Evolutionary conservation across 169 alveolate species (phyloP), one percentile per base, ranked within the genome.

Genomic region (Plasmodium gallinaceum): DNA sequence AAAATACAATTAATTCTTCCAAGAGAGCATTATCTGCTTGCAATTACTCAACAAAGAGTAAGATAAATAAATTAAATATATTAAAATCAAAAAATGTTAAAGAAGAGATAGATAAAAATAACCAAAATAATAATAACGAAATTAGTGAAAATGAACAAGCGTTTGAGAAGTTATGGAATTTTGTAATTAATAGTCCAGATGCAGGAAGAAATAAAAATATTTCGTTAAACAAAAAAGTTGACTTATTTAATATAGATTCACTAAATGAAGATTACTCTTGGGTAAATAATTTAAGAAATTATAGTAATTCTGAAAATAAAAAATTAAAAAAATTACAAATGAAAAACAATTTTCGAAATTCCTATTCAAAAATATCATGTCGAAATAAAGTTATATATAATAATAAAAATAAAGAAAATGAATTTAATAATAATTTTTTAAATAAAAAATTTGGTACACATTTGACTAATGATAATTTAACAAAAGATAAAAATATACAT

Each of bases 221-320:
- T 0, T 24, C 69, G 0, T 42, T 64, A 4, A 64, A 75, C 22
- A 45, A 62, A 10, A 76, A 76, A 46, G 45, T 62, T 12, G 75
- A 48, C 26, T 39, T 62, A 12, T 76, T 37, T 22, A 75, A 76
- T 57, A 61, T 76, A 16, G 66, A 10, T 6, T 10, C 54, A 1
- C 54, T 76, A 5, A 76, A 76, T 64, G 88, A 76, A 39, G 62
- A 64, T 39, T 76, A 76, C 18, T 76, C 76, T 0, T 76, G 88
- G 88, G 76, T 76, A 1, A 76, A 43, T 39, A 76, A 62, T 16
- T 16, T 76, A 52, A 62, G 88, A 64, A 76, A 76, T 48, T 76
- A 76, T 54, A 62, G 61, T 42, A 42, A 61, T 9, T 22, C 88
- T 9, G 16, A 45, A 54, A 5, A 24, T 12, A 48, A 26, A 1